Evolutionary conservation across 495 filamentous ascomycete genomes (phyloP).

Genomic region (Neurospora tetraspora): DNA sequence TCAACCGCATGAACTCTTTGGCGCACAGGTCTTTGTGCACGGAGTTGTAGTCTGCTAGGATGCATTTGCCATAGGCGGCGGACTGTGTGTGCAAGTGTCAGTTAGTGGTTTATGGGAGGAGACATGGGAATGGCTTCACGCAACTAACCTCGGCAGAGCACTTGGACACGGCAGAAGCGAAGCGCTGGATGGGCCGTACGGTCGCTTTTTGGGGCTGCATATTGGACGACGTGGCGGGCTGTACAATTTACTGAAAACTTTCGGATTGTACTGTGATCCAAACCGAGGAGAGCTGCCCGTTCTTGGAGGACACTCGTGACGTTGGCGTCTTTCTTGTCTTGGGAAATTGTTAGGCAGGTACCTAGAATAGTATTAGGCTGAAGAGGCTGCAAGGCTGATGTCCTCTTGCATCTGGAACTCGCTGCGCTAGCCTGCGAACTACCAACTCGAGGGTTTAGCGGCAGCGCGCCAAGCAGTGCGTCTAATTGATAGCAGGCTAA

Average conservation of each 20-base stretch:
- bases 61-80: constrained; percentile 81
- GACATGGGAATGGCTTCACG: neutral
- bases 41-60: constrained; percentile 82
- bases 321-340: neutral
- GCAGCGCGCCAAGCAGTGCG: neutral
- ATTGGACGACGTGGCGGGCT: no score
- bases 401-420: neutral
- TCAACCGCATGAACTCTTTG: constrained; percentile 74
- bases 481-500: neutral
- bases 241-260: no score
- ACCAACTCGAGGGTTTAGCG: neutral
- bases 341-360: neutral
- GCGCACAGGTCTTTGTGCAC: constrained; percentile 87
- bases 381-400: neutral
- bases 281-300: no score
- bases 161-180: constrained; percentile 72
- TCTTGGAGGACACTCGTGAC: no score
- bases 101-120: neutral
- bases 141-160: constrained; percentile 68
- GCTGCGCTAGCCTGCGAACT: neutral
- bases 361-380: neutral
- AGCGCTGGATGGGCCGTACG: constrained; percentile 72
- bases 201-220: constrained; percentile 14
- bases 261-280: no score
- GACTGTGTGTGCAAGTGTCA: constrained; percentile 40